These are phyloP conservation scores for Graphiopsis chlorocephala DNA, from an alignment of 2,329 filamentous ascomycete species.

Conservation along the genomic window DNA sequence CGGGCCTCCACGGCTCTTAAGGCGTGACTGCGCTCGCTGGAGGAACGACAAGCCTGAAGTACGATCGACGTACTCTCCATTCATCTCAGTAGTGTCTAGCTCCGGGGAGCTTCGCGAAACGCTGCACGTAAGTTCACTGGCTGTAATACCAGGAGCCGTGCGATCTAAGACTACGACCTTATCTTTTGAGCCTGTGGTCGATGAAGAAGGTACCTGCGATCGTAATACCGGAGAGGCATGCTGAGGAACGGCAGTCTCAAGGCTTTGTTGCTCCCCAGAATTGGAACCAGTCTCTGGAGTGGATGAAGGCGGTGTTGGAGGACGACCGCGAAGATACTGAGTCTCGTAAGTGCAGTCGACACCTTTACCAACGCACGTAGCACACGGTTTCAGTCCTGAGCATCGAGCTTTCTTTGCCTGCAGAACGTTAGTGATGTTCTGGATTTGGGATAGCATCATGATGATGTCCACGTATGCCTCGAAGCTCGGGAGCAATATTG, in stretches of 20 bases:
- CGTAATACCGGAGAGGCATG: not conserved
- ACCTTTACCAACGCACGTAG: conserved; percentile 29
- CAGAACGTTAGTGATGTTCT: not conserved
- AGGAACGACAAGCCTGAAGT: conserved; percentile 56
- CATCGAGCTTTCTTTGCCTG: conserved; percentile 37
- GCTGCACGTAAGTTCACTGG: not conserved
- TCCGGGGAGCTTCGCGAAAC: conserved; percentile 41
- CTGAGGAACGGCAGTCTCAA: not conserved
- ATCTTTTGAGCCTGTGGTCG: not conserved
- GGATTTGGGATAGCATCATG: not conserved
- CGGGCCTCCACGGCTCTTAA: conserved; percentile 46
- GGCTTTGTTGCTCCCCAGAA: not conserved
- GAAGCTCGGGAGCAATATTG: not conserved
- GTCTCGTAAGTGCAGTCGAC: conserved; percentile 46
- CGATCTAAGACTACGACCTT: not conserved
- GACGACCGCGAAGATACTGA: conserved; percentile 46
- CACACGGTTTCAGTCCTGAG: conserved; percentile 38
- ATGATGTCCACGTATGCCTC: no score
- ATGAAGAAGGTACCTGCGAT: not conserved
- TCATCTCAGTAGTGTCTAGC: conserved; percentile 48
- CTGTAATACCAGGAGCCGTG: not conserved
- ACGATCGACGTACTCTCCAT: conserved; percentile 56
- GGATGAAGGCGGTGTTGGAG: conserved; percentile 37
- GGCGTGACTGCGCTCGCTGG: conserved; percentile 65
- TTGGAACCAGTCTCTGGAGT: conserved; percentile 3